Base-by-base conservation (phyloP, 202 grass and related monocot genomes). In the Cymbopogon flexuosus region DNA sequence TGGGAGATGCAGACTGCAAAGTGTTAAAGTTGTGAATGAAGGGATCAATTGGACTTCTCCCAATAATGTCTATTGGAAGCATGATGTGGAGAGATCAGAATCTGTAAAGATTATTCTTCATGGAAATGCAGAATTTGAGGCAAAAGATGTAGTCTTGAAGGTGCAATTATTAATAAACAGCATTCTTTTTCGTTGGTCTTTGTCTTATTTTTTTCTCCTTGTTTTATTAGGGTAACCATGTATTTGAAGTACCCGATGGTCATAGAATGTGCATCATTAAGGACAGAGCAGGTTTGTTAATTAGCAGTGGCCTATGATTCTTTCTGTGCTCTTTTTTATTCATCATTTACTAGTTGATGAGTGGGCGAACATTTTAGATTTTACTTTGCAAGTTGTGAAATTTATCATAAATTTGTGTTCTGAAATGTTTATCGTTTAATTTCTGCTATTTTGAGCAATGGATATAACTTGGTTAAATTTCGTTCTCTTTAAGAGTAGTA, bases 81-180 rank as follows among this genome's bases (percentile, higher is more conserved):
- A 98, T 87, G 87, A 93, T 59, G 92, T 98, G 8, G 82, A 98
- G 59, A 98, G 92, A 98, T 85, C 80, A 67, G 92, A 95, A 85
- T 86, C 73, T 62, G 8, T 93, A 78, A 98, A 87, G 82, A 88
- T 98, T 56, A 91, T 91, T 87, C 90, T 99, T 81, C 84, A 93
- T 91, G 96, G 87, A 75, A 99, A 95, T 75, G 90, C 92, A 45
- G 96, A 99, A 90, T 99, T 99, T 85, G 96, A 93, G 82, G 96
- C 92, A 49, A 83, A 82, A 71, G 85, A 94, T 79, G 80, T 99
- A 15, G 65, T 88, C 59, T 70, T 99, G 64, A 83, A 94, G 96
- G 96, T 99, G n/a, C 29, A 36, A 56, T 65, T 76, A 35, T 75
- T 66, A 66, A 33, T 16, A 82, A 78, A 62, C 21, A 56, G 2